Conservation (phyloP, 345 rosid genomes). For the Salix suchowensis region DNA sequence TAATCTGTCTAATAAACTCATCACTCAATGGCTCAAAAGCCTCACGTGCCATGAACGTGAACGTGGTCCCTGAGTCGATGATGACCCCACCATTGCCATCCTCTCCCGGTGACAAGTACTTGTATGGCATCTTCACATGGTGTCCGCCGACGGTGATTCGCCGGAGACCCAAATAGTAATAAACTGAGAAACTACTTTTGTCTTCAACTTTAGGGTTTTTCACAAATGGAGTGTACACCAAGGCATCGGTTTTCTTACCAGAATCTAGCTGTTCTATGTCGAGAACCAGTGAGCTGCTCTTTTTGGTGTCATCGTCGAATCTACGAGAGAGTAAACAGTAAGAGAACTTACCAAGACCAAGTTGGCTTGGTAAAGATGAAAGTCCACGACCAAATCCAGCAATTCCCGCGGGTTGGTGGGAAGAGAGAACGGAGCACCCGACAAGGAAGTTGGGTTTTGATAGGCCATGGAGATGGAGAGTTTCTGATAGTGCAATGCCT, state of each 20-base stretch:
- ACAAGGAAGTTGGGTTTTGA: constrained; percentile 24
- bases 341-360: constrained; percentile 35
- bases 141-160: constrained; percentile 26
- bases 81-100: constrained; percentile 36
- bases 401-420: constrained; percentile 34
- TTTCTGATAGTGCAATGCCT: constrained; percentile 36
- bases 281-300: constrained; percentile 24
- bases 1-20: constrained; percentile 24
- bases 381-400: constrained; percentile 41
- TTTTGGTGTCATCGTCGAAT: constrained; percentile 30
- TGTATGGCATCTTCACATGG: constrained; percentile 22
- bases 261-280: constrained; percentile 12
- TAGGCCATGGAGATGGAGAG: constrained; percentile 19
- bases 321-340: constrained; percentile 37
- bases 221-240: constrained; percentile 34
- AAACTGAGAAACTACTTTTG: constrained; percentile 12
- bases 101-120: constrained; percentile 14
- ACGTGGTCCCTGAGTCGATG: constrained; percentile 36
- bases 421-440: constrained; percentile 42
- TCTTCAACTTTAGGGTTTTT: constrained; percentile 19
- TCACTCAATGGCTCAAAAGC: constrained; percentile 24
- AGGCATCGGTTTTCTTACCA: constrained; percentile 21
- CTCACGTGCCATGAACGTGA: constrained; percentile 31
- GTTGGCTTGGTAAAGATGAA: constrained; percentile 34
- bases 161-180: constrained; percentile 36